phyloP scores from a whole-genome alignment of 371 early-diverging fungal species.

The Syncephalastrum racemosum region DNA sequence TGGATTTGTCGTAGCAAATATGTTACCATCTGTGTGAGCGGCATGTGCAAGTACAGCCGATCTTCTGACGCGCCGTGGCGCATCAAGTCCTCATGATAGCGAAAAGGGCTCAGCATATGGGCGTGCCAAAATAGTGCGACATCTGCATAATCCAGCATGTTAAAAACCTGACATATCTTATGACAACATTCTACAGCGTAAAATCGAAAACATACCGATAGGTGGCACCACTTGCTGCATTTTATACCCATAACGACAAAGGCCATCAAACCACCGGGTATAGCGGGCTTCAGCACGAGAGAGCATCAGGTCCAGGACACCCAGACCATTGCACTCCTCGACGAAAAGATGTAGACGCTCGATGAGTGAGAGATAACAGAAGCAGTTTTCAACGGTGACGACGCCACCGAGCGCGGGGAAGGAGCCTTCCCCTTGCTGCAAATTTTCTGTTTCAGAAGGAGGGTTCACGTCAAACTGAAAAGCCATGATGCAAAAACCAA shows the following conservation, averaged over 20 bases:
- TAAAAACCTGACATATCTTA: no score
- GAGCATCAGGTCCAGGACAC: neutral
- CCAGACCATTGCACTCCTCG: neutral
- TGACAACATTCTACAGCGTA: no score
- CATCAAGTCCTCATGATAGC: constrained; percentile 35
- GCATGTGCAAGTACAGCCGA: no score
- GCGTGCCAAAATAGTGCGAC: constrained; percentile 44
- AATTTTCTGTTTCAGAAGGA: neutral
- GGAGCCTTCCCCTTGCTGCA: constrained; percentile 3
- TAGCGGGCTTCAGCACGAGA: constrained; percentile 17
- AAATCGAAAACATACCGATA: constrained; percentile 8
- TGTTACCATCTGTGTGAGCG: no score
- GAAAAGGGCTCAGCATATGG: constrained; percentile 41
- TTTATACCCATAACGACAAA: neutral
- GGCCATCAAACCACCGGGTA: neutral
- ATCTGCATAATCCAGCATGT: constrained; percentile 18
- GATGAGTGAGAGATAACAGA: constrained; percentile 16
- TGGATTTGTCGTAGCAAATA: no score
- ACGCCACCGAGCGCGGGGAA: constrained; percentile 12
- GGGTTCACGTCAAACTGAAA: neutral
- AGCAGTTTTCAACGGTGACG: constrained; percentile 12
- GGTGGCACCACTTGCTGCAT: constrained; percentile 3
- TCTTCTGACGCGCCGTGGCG: no score
- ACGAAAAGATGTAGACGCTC: constrained; percentile 10
- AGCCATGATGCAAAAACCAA: no score